Conservation (phyloP, 1,139 yeast species). For the Saccharomyces hybrid region DNA sequence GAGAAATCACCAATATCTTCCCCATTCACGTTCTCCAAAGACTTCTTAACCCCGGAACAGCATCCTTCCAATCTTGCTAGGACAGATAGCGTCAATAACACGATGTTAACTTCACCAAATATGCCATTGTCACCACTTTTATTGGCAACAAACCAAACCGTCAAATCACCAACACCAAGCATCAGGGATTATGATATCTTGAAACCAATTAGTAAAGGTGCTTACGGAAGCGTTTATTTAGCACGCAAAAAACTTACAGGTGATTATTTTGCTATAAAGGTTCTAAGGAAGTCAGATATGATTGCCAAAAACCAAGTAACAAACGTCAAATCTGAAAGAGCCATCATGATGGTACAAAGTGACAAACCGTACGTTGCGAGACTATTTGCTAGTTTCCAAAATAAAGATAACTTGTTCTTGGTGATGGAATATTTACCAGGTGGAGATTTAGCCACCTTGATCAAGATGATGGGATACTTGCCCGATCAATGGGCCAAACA, state of each 20-base stretch:
- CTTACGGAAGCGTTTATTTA: conserved; percentile 90
- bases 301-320: conserved; percentile 92
- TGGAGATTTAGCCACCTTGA: conserved; percentile 86
- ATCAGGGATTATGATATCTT: conserved; percentile 84
- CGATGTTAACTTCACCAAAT: conserved; percentile 28
- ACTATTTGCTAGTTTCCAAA: conserved; percentile 81
- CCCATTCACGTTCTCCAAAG: conserved; percentile 24
- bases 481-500: conserved; percentile 84
- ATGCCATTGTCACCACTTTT: conserved; percentile 71
- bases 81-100: conserved; percentile 1
- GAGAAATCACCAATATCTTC: conserved; percentile 30
- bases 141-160: conserved; percentile 49
- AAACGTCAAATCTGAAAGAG: conserved; percentile 89
- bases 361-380: conserved; percentile 93
- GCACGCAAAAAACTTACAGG: conserved; percentile 82
- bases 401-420: conserved; percentile 73
- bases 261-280: conserved; percentile 92
- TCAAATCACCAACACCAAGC: conserved; percentile 50
- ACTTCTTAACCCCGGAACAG: conserved; percentile 26
- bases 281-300: conserved; percentile 91
- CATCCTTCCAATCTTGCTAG: conserved; percentile 7
- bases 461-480: conserved; percentile 71
- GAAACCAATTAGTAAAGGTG: conserved; percentile 93
- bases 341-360: conserved; percentile 94
- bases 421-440: conserved; percentile 97